These are phyloP conservation scores for Psilocybe cyanescens DNA, from an alignment of 768 basidiomycete species.

Conservation along the genomic window DNA sequence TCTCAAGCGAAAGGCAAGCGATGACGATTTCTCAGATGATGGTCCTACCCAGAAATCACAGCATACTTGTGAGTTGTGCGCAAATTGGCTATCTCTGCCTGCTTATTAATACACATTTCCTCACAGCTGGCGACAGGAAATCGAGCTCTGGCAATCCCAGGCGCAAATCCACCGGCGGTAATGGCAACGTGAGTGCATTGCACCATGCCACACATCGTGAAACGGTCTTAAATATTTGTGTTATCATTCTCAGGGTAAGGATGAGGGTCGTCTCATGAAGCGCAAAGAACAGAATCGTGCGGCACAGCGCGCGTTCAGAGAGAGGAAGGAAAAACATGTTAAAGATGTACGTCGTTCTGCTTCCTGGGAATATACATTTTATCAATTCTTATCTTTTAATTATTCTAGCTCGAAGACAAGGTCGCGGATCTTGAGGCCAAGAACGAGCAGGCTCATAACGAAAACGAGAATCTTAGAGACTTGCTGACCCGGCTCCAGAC, in stretches of 20 bases:
- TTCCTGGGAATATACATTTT: constrained; percentile 8
- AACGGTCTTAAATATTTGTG: not conserved
- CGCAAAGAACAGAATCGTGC: constrained; percentile 98
- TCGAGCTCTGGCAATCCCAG: constrained; percentile 11
- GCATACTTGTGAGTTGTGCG: constrained; percentile 54
- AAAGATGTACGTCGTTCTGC: constrained; percentile 74
- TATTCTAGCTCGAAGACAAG: constrained; percentile 82
- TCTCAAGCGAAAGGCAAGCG: constrained; percentile 80
- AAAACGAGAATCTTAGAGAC: constrained; percentile 91
- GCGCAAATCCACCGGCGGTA: constrained; percentile 23
- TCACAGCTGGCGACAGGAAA: constrained; percentile 26
- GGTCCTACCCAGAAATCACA: constrained; percentile 71
- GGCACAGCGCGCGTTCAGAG: constrained; percentile 96
- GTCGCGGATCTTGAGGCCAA: constrained; percentile 86
- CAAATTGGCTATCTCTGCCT: not conserved
- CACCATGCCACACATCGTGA: not conserved
- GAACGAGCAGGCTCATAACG: constrained; percentile 69
- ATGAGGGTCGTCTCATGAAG: constrained; percentile 78
- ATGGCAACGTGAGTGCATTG: constrained; percentile 28
- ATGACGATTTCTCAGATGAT: constrained; percentile 56
- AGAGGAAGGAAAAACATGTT: constrained; percentile 96
- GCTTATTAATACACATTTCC: not conserved
- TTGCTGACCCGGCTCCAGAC: constrained; percentile 82
- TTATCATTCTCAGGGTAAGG: constrained; percentile 44
- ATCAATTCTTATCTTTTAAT: constrained; percentile 6